Conservation (phyloP, 2,329 filamentous ascomycete genomes). For the Coniochaeta sp. region DNA sequence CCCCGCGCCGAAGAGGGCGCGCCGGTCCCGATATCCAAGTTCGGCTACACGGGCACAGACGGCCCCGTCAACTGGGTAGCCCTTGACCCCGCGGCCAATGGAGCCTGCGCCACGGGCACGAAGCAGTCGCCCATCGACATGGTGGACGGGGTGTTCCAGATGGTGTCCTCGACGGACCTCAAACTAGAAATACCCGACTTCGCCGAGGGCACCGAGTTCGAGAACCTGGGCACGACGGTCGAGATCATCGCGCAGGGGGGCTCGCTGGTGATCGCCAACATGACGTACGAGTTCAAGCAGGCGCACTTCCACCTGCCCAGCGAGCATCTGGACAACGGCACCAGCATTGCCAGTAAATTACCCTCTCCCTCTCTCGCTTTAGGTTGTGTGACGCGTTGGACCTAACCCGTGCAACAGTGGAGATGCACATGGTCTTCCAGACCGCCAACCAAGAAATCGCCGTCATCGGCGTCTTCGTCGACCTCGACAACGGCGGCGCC, state of each 20-base stretch:
- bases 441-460: conserved; percentile 30
- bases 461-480: conserved; percentile 36
- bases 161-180: conserved; percentile 22
- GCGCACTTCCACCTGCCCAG: conserved; percentile 45
- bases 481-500: conserved; percentile 22
- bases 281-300: conserved; percentile 31
- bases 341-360: conserved; percentile 36
- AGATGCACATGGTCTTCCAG: conserved; percentile 54
- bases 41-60: conserved; percentile 26
- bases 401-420: conserved; percentile 24
- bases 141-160: conserved; percentile 25
- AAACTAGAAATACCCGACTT: conserved; percentile 33
- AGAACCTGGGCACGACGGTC: conserved; percentile 51
- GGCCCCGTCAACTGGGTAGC: conserved; percentile 27
- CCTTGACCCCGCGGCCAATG: conserved; percentile 31
- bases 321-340: conserved; percentile 37
- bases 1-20: conserved; percentile 22
- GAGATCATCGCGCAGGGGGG: conserved; percentile 41
- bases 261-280: conserved; percentile 24
- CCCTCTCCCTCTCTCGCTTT: background rate
- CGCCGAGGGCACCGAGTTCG: conserved; percentile 36
- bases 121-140: conserved; percentile 54
- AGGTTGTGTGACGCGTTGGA: background rate
- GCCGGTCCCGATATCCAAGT: conserved; percentile 24
- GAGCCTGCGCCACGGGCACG: conserved; percentile 40